Percentiles rank a stretch among this genome's conserved stretches.
Evolutionary conservation across 345 rosid genomes (phyloP).

Genomic region (Raphanus sativus): DNA sequence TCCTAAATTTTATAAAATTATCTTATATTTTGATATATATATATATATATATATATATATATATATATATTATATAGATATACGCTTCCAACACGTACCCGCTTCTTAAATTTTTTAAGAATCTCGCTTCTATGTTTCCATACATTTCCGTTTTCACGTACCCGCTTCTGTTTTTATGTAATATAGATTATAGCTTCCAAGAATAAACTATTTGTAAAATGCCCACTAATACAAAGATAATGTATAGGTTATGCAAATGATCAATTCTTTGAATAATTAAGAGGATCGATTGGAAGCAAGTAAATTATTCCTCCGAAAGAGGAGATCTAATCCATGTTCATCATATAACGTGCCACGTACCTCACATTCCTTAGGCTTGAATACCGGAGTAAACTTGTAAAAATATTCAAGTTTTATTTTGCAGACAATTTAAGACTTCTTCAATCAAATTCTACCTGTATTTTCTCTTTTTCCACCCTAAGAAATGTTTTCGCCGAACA

Average conservation of each 20-base stretch:
- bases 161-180: too few relatives aligned
- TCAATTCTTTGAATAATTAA: not conserved
- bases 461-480: constrained; percentile 6
- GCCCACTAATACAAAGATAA: not conserved
- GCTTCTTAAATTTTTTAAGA: too few relatives aligned
- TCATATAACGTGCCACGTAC: constrained; percentile 31
- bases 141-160: too few relatives aligned
- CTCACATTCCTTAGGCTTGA: constrained; percentile 15
- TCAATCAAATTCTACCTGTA: not conserved
- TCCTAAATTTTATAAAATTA: too few relatives aligned
- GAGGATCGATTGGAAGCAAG: not conserved
- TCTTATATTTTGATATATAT: too few relatives aligned
- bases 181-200: not conserved
- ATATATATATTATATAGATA: too few relatives aligned
- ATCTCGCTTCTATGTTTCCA: too few relatives aligned
- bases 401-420: not conserved
- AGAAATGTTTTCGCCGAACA: not conserved
- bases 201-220: not conserved
- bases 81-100: too few relatives aligned
- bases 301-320: not conserved
- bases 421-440: constrained; percentile 1
- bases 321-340: constrained; percentile 30
- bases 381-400: constrained; percentile 21
- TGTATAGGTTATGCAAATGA: not conserved
- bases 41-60: too few relatives aligned